phyloP scores from a whole-genome alignment of 1,139 yeast species.

The Yamadazyma pseudoaaseri region DNA sequence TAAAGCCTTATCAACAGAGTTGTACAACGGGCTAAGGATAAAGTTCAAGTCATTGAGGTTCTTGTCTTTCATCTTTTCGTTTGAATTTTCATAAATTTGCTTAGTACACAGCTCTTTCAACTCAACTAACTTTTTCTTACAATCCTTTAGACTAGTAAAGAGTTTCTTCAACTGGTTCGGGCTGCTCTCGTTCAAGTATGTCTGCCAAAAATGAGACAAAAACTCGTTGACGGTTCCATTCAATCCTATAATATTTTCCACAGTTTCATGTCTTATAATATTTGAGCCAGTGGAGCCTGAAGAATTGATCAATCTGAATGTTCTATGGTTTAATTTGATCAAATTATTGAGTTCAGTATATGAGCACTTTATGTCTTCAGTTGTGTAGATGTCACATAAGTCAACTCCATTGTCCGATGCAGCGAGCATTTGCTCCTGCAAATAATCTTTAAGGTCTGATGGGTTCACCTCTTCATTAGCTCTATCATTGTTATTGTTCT shows the following conservation, averaged over 20 bases:
- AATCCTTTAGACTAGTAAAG: slow-evolving; percentile 34
- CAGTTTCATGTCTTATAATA: slow-evolving; percentile 10
- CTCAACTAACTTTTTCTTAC: slow-evolving; percentile 24
- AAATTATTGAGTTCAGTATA: slow-evolving; percentile 49
- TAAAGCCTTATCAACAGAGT: slow-evolving; percentile 31
- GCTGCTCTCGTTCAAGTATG: slow-evolving; percentile 36
- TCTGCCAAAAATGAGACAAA: slow-evolving; percentile 45
- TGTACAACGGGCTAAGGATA: slow-evolving; percentile 27
- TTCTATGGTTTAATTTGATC: slow-evolving; percentile 53
- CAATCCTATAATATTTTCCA: slow-evolving; percentile 38
- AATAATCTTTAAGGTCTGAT: slow-evolving; percentile 24
- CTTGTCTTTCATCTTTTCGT: slow-evolving; percentile 33
- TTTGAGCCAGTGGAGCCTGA: slow-evolving; percentile 7
- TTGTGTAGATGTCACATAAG: slow-evolving; percentile 39
- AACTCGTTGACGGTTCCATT: slow-evolving; percentile 44
- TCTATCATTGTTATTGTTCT: slow-evolving; percentile 7
- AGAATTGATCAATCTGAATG: slow-evolving; percentile 18
- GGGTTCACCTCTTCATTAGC: slow-evolving; percentile 18
- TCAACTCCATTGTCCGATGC: slow-evolving; percentile 26
- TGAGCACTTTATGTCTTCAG: slow-evolving; percentile 44
- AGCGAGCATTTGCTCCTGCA: slow-evolving; percentile 20
- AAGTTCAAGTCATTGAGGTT: slow-evolving; percentile 31
- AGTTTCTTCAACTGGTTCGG: slow-evolving; percentile 40
- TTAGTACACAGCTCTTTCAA: slow-evolving; percentile 17
- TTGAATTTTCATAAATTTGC: slow-evolving; percentile 4